Base-by-base conservation (phyloP, 768 basidiomycete species). In the Agrocybe pediades region DNA sequence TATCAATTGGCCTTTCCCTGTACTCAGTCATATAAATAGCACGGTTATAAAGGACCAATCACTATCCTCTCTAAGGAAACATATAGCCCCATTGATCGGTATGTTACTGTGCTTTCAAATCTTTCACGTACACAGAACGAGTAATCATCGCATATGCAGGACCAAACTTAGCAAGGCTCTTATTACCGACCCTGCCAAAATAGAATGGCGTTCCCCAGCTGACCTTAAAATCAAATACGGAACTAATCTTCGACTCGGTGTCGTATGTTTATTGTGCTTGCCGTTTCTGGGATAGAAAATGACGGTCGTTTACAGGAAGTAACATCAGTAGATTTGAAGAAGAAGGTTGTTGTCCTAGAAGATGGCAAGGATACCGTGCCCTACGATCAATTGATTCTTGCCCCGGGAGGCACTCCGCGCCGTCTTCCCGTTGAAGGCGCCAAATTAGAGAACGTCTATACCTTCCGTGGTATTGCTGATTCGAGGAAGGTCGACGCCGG, bases 141-240 rank as follows among this genome's bases (percentile, higher is more conserved):
- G n/a, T 17, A 19, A 46, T 46, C n/a, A 59, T 50, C n/a, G 17
- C 36, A 36, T 29, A 13, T 26, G 26, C 58, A 90, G 92, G 55
- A 95, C 95, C 40, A 95, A 90, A 71, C 76, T 96, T 50, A 92
- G 91, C 71, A 96, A 97, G 69, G 85, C 85, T 2, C 83, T 96
- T 47, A 79, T 87, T 39, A 86, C 87, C 16, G 91, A 95, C 61
- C 70, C 86, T 1, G 71, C 82, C n/a, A 92, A 93, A 71, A 70
- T 95, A 27, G 83, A 88, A 67, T 90, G 81, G 77, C 81, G 84
- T 16, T 79, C 82, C 1, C 76, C 86, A 15, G 84, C 87, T 20
- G 89, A 89, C 64, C 77, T 93, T 53, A 88, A 86, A 68, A 83
- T 87, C 63, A 89, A 88, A 64, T 88, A 85, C 60, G 81, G 82